These are phyloP conservation scores for Eutrema salsugineum DNA, from an alignment of 441 rosid species.

Conservation along the genomic window DNA sequence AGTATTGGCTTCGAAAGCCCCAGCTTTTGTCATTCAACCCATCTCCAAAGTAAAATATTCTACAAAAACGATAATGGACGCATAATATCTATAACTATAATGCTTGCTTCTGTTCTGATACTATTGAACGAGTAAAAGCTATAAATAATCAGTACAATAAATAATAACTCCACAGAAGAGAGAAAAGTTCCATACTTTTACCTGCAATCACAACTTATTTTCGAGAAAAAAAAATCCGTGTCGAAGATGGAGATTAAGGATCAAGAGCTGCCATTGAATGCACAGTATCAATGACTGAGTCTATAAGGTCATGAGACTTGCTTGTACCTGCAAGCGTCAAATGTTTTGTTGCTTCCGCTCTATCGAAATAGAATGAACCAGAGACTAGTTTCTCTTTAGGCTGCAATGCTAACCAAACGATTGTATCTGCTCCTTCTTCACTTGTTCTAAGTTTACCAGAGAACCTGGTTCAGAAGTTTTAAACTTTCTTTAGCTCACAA, in stretches of 20 bases:
- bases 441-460: slow-evolving; percentile 78
- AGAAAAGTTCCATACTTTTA: not conserved
- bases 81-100: not conserved
- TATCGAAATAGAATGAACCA: slow-evolving; percentile 80
- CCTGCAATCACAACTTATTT: not conserved
- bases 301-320: slow-evolving; percentile 47
- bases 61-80: not conserved
- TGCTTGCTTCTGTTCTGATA: not conserved
- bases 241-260: not conserved
- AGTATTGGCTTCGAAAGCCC: slow-evolving; percentile 69
- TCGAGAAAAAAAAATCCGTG: not conserved
- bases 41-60: slow-evolving; percentile 7
- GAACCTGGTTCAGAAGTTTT: slow-evolving; percentile 40
- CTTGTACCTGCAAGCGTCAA: slow-evolving; percentile 63
- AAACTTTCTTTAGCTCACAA: not conserved
- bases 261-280: slow-evolving; percentile 40
- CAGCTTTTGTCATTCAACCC: slow-evolving; percentile 18
- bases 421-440: slow-evolving; percentile 84
- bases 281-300: slow-evolving; percentile 45
- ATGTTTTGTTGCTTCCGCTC: slow-evolving; percentile 77
- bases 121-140: not conserved
- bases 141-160: not conserved
- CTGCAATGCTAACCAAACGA: slow-evolving; percentile 78
- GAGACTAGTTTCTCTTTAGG: slow-evolving; percentile 69
- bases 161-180: not conserved